Conservation (phyloP, 2,329 filamentous ascomycete genomes). For the Xylaria sp. region DNA sequence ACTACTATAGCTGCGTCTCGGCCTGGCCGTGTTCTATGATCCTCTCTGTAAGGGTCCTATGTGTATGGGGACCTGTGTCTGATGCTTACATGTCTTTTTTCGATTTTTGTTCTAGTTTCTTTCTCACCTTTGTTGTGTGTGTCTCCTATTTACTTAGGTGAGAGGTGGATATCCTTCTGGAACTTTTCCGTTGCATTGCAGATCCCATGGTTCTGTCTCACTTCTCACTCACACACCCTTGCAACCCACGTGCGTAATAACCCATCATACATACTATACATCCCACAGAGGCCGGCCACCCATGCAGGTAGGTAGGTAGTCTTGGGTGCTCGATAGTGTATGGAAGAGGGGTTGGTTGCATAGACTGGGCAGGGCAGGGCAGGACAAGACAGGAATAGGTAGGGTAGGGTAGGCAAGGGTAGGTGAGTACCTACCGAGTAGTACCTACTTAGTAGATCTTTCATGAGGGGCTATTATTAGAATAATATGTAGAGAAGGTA, state of each 20-base stretch:
- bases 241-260: conserved; percentile 7
- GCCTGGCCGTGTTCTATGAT: background rate
- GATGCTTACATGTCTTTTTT: background rate
- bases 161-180: too few relatives aligned
- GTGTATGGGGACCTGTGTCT: background rate
- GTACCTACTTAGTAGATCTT: too few relatives aligned
- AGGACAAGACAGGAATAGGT: too few relatives aligned
- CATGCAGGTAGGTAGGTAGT: too few relatives aligned
- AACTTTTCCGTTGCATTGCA: conserved; percentile 34
- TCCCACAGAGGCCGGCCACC: too few relatives aligned
- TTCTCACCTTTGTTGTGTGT: background rate
- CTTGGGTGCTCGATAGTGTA: background rate
- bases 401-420: too few relatives aligned
- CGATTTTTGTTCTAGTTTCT: background rate
- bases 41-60: background rate
- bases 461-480: conserved; percentile 3
- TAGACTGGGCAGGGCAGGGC: too few relatives aligned
- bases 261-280: background rate
- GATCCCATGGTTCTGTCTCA: background rate
- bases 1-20: conserved; percentile 5
- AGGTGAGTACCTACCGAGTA: too few relatives aligned
- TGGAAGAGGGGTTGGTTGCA: too few relatives aligned
- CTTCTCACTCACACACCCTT: too few relatives aligned
- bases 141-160: too few relatives aligned
- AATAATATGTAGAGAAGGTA: background rate